phyloP scores from a whole-genome alignment of 345 rosid genomes.

The Erysimum cheiranthoides region DNA sequence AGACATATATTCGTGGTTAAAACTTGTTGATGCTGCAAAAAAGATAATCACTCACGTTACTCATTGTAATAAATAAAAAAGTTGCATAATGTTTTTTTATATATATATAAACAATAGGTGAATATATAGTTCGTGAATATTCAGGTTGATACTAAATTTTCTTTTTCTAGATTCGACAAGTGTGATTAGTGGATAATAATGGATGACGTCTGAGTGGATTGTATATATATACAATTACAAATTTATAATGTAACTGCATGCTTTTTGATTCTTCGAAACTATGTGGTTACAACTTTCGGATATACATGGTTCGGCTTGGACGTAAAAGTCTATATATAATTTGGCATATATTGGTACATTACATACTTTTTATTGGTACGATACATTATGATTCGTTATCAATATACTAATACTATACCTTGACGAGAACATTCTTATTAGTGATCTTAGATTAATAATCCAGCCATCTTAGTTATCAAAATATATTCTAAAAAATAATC shows the following conservation, averaged over 20 bases:
- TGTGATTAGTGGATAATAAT: constrained; percentile 41
- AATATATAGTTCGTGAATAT: constrained; percentile 36
- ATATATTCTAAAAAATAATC: constrained; percentile 1
- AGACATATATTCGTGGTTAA: neutral
- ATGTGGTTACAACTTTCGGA: constrained; percentile 33
- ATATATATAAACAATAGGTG: constrained; percentile 20
- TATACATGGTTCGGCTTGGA: constrained; percentile 29
- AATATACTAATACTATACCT: constrained; percentile 29
- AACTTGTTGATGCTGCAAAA: neutral
- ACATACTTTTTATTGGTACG: constrained; percentile 31
- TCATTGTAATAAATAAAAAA: neutral
- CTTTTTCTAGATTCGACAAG: constrained; percentile 27
- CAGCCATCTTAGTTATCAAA: constrained; percentile 18
- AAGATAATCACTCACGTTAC: constrained; percentile 6
- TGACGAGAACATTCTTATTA: constrained; percentile 32
- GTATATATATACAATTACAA: neutral
- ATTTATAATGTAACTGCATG: constrained; percentile 31
- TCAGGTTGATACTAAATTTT: constrained; percentile 38
- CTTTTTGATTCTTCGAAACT: constrained; percentile 30
- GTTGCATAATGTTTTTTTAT: neutral
- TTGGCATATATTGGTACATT: constrained; percentile 25
- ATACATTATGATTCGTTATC: constrained; percentile 30
- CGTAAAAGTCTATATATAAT: constrained; percentile 23
- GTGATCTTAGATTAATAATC: constrained; percentile 20
- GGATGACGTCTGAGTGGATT: constrained; percentile 42